Base-by-base conservation (phyloP, 371 early-diverging fungal species). In the Circinella umbellata region DNA sequence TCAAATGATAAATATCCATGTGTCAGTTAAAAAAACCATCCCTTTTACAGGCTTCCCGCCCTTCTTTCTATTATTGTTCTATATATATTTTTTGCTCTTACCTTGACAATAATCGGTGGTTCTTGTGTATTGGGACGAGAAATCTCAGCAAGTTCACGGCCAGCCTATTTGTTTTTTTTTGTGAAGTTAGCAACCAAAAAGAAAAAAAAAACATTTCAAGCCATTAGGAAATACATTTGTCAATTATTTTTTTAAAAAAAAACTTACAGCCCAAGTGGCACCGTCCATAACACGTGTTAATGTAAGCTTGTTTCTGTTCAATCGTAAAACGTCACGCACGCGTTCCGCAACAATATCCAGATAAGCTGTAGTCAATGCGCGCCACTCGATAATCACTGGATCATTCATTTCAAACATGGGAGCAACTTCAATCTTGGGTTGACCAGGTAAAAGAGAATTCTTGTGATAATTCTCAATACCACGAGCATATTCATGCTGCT, bases 321-420 rank as follows among this genome's bases (percentile, higher is more conserved):
- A 75, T 47, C 80, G 80, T 20, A 92, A 82, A 47, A 75, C 78
- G 60, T 86, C 81, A 18, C 91, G 86, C 49, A 96, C 90, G 18
- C 80, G 75, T 2, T 86, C 84, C 1, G 91, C 95, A 3, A 94
- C 89, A 47, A 81, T 72, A 76, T 96, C 97, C 66, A 96, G 76
- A 62, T 95, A 84, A 3, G 89, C 90, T 18, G 96, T 92, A 0
- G 97, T 97, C 78, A 96, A 80, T 20, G 94, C 94, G 34, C 97
- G 89, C 97, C 97, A 97, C 79, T 96, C 97, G 57, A 93, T 88
- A 20, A 96, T 87, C 4, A 92, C 93, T 6, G 94, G 92, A 71
- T 96, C 95, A 69, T 84, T 79, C 63, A 90, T 91, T 27, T 91
- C 89, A 77, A 95, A 95, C 72, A 86, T 79, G 35, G 94, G 95